Evolutionary conservation across 306 rosid species (phyloP).

Genomic region (Pterocarpus santalinus): DNA sequence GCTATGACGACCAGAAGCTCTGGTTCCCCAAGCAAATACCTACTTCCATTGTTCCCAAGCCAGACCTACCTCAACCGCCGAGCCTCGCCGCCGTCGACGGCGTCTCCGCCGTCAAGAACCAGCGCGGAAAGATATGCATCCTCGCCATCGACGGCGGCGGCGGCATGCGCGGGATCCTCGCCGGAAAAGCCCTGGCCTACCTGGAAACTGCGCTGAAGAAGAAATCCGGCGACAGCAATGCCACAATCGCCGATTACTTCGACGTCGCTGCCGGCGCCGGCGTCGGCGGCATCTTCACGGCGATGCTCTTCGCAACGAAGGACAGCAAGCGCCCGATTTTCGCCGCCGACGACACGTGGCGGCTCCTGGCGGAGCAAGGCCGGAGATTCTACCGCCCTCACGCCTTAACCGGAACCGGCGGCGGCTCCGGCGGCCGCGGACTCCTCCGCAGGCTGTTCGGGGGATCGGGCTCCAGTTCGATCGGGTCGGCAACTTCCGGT

Average conservation of each 20-base stretch:
- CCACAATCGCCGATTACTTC: constrained; percentile 91
- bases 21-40: constrained; percentile 91
- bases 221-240: constrained; percentile 89
- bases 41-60: constrained; percentile 53
- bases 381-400: constrained; percentile 61
- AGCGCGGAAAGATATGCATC: constrained; percentile 93
- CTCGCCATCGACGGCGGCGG: constrained; percentile 96
- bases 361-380: constrained; percentile 77
- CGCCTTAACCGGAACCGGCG: not conserved
- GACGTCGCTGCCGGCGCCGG: constrained; percentile 95
- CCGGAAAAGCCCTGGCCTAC: constrained; percentile 89
- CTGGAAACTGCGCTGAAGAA: constrained; percentile 79
- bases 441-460: constrained; percentile 56
- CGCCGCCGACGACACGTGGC: constrained; percentile 87
- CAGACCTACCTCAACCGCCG: constrained; percentile 43
- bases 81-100: constrained; percentile 31
- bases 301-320: constrained; percentile 85
- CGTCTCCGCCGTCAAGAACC: constrained; percentile 78
- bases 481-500: constrained; percentile 56
- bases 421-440: constrained; percentile 25
- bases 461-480: constrained; percentile 47
- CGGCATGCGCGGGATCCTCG: constrained; percentile 91
- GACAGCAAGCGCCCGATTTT: constrained; percentile 77
- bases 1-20: constrained; percentile 91
- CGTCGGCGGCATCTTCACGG: constrained; percentile 86